Evolutionary conservation across 805 yeast genomes (phyloP), one percentile per base, ranked within the genome.

Genomic region (Metschnikowia lachancei): DNA sequence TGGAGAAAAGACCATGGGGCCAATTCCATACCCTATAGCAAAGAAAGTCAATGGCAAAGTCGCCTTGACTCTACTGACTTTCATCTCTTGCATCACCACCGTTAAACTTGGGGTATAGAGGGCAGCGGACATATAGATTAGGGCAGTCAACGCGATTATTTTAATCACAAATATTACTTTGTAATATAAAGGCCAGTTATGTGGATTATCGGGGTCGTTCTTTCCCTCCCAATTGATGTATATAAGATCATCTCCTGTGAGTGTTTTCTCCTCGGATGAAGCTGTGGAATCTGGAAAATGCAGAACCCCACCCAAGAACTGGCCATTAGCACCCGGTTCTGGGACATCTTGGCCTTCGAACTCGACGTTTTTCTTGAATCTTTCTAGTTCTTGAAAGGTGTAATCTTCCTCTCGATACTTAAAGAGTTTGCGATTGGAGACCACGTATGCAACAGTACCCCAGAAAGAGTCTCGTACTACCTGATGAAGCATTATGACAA

Each of bases 1-100:
- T 3, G 87, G 86, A 0, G 83, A 75, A 44, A 80, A 75, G 1
- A 80, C 51, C 67, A 81, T 66, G 1, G 85, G 85, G 1, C 85
- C 85, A 18, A 80, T 42, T 43, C 82, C 86, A 55, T 82, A 81
- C 5, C 85, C 87, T 20, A 81, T 53, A 8, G 82, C 82, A 50
- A 76, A 82, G 31, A 80, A 50, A 0, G 82, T 65, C 54, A 82
- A 66, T 2, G 82, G 81, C 34, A 82, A 64, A 0, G 75, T 65
- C 0, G 81, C 80, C 3, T 70, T 69, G 6, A 70, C 74, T 26
- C 62, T 62, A 12, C 75, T 66, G 10, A 77, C 70, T 16, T 63
- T 52, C 54, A 80, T 78, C 38, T 78, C 75, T 22, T 61, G 60
- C 61, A 66, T 70, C 17, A 82, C 57, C n/a, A 66, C 63, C 13